Conservation (phyloP, 345 rosid species). For the Excoecaria cochinchinensis region DNA sequence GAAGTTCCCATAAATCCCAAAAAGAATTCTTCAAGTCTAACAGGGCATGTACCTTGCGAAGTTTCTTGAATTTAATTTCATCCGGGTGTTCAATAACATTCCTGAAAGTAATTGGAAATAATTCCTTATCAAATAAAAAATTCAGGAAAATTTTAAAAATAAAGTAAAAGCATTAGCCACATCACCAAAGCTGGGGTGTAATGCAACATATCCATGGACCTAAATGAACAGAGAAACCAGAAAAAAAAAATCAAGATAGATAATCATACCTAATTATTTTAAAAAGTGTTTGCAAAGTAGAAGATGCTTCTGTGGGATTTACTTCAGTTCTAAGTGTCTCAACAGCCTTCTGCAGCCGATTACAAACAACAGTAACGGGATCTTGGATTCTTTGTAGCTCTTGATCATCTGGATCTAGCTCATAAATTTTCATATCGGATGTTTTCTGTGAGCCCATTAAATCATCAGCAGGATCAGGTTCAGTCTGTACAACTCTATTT, state of each 20-base stretch:
- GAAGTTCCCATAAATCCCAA: not conserved
- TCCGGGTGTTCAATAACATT: slow-evolving; percentile 79
- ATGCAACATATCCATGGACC: not conserved
- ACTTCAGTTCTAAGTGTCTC: slow-evolving; percentile 53
- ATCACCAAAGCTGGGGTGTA: not conserved
- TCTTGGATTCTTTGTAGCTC: slow-evolving; percentile 80
- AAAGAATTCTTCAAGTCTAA: not conserved
- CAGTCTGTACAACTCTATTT: slow-evolving; percentile 19
- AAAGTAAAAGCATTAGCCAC: not conserved
- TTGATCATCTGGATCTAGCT: slow-evolving; percentile 74
- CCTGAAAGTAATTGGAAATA: slow-evolving; percentile 37
- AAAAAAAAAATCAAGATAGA: slow-evolving; percentile 14
- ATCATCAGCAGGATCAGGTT: slow-evolving; percentile 42
- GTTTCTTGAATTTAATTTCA: slow-evolving; percentile 66
- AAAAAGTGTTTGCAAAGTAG: slow-evolving; percentile 57
- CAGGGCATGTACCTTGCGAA: slow-evolving; percentile 59
- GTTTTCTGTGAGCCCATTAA: slow-evolving; percentile 24
- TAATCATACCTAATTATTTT: slow-evolving; percentile 63
- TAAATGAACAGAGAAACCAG: not conserved
- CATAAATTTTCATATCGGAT: slow-evolving; percentile 48
- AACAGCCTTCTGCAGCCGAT: slow-evolving; percentile 65
- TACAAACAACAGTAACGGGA: slow-evolving; percentile 56
- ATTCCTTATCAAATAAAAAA: slow-evolving; percentile 2
- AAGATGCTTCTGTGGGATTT: slow-evolving; percentile 43
- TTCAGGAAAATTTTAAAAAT: not conserved